Evolutionary conservation across 2,329 filamentous ascomycete genomes (phyloP), one percentile per base, ranked within the genome.

Genomic region (Cytospora mali): DNA sequence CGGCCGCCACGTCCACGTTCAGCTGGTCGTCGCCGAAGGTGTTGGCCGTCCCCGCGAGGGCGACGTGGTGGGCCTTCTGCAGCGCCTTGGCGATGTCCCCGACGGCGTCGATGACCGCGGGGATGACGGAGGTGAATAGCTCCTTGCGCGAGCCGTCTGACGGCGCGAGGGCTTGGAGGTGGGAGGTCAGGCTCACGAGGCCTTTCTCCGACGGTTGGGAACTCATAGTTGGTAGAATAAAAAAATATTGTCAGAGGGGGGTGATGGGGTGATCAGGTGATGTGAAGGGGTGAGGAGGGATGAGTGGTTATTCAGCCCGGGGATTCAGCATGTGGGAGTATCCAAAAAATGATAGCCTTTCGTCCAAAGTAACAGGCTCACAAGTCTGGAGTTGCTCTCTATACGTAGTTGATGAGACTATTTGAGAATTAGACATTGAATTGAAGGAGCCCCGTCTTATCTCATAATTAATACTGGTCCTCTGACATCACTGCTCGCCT

Each of bases 11-110:
- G 66, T 87, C 84, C 53, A 86, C 83, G 69, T 86, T 85, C 46
- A 86, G 75, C 72, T 86, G 84, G 66, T 83, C 80, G 66, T 87
- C 84, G 21, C 84, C 87, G 70, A 87, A 87, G 2, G 75, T 74
- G 68, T 87, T 87, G 42, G 81, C 76, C 0, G 79, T 80, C 23
- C 81, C 82, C 2, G 77, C 78, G 2, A 76, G 76, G 0, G 79
- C 72, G 55, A 86, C 79, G 56, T 76, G 71, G 62, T 82, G 79
- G 0, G 80, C 74, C 1, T 61, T 66, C n/a, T 77, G 76, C 11
- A 86, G 76, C 2, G 77, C 71, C 6, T 69, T 68, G 46, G 80
- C 77, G 55, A 85, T 80, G 10, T 74, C 72, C 16, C 77, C 72
- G 56, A 86, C 73, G 66, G 76, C 73, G 29, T 72, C 68, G 46